A percentile compares a stretch with the other conserved stretches of the same genome.
These are phyloP conservation scores for Huntiella decipiens DNA, from an alignment of 2,329 filamentous ascomycete genomes.

Conservation along the genomic window DNA sequence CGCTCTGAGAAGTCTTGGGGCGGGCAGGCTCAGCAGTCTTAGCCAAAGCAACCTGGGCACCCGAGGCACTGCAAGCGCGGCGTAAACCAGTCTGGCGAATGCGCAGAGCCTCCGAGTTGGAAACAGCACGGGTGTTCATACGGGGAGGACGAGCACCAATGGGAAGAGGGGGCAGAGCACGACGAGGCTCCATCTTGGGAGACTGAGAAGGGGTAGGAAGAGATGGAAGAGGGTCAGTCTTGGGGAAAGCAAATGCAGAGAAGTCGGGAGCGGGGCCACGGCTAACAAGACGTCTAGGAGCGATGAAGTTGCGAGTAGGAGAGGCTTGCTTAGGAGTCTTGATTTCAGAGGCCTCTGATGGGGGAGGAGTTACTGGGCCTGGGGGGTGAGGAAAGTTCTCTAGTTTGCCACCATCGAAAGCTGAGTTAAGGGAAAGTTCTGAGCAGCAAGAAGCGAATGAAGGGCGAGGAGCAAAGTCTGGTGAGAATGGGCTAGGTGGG, in stretches of 20 bases:
- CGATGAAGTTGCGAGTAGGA: not conserved
- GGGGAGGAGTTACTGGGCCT: constrained; percentile 3
- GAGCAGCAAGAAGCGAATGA: constrained; percentile 11
- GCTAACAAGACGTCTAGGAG: constrained; percentile 4
- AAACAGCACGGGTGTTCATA: not conserved
- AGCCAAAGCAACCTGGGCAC: constrained; percentile 3
- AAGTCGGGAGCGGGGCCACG: constrained; percentile 9
- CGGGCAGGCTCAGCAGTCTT: not conserved
- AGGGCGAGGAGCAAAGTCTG: constrained; percentile 6
- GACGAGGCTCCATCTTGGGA: constrained; percentile 4
- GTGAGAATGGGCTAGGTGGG: constrained; percentile 2
- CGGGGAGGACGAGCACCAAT: not conserved
- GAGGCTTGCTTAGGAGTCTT: constrained; percentile 1
- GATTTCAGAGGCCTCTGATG: constrained; percentile 2
- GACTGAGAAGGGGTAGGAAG: constrained; percentile 5
- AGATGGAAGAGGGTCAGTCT: not conserved
- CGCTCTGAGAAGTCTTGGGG: constrained; percentile 8
- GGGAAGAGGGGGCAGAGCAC: not conserved
- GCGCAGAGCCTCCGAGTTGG: constrained; percentile 4
- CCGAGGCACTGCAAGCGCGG: constrained; percentile 9
- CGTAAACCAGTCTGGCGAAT: not conserved
- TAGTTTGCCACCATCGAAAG: constrained; percentile 10
- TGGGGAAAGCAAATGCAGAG: constrained; percentile 8
- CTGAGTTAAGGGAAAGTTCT: constrained; percentile 10
- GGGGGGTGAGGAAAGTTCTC: constrained; percentile 10